Conservation (phyloP, 2,329 filamentous ascomycete genomes). For the Penicillium sp. region DNA sequence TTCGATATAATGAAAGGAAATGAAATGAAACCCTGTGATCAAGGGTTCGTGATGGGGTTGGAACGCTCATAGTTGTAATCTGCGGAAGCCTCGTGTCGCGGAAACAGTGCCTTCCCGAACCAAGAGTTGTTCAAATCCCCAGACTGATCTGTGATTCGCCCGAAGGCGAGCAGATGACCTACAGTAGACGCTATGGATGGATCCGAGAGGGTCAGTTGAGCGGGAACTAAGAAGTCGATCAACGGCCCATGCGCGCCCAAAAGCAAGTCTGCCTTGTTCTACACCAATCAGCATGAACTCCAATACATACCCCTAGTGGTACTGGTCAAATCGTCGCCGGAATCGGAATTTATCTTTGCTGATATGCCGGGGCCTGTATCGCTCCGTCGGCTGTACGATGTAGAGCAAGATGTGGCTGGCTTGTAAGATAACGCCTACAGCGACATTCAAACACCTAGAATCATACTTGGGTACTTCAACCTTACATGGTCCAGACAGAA, state of each 20-base stretch:
- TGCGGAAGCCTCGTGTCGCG: conserved; percentile 14
- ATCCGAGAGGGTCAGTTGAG: conserved; percentile 30
- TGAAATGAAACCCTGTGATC: neutral
- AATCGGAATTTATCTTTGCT: conserved; percentile 3
- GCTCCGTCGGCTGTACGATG: conserved; percentile 20
- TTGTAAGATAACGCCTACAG: conserved; percentile 13
- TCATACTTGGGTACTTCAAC: neutral
- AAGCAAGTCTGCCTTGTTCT: neutral
- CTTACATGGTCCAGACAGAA: conserved; percentile 11
- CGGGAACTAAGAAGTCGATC: conserved; percentile 26
- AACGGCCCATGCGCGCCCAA: conserved; percentile 29
- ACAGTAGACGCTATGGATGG: conserved; percentile 2
- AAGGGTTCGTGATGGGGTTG: conserved; percentile 5
- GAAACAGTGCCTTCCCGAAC: conserved; percentile 6
- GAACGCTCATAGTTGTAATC: conserved; percentile 16
- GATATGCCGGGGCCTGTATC: conserved; percentile 9
- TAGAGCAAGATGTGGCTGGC: conserved; percentile 15
- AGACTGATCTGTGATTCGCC: neutral
- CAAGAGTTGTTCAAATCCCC: neutral
- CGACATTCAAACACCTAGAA: neutral
- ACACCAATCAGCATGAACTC: neutral
- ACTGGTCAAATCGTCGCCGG: neutral
- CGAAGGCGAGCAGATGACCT: conserved; percentile 27
- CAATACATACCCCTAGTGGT: conserved; percentile 10
- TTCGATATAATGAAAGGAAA: neutral